These are phyloP conservation scores for Rubia balearica DNA, from an alignment of 305 asterid species.

Conservation along the genomic window DNA sequence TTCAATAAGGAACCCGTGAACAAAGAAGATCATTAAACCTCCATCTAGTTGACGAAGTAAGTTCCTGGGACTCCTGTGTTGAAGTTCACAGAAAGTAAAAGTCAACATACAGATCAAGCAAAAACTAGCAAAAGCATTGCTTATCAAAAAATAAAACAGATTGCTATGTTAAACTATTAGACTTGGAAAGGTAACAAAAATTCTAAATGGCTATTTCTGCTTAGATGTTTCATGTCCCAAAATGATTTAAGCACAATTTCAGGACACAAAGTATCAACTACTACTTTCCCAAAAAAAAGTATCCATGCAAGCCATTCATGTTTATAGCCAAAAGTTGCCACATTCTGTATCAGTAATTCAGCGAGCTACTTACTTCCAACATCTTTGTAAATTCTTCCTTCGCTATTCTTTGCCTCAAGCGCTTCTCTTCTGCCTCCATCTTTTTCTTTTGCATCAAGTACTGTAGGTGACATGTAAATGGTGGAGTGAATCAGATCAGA, in stretches of 20 bases:
- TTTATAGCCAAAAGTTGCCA: background rate
- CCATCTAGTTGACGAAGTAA: constrained; percentile 85
- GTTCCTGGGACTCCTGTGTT: constrained; percentile 81
- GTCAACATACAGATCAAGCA: constrained; percentile 13
- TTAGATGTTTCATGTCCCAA: background rate
- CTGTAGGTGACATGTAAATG: constrained; percentile 25
- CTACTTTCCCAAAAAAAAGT: background rate
- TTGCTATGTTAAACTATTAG: background rate
- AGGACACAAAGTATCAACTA: background rate
- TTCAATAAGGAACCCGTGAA: constrained; percentile 9
- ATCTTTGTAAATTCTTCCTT: constrained; percentile 85
- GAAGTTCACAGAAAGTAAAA: constrained; percentile 25
- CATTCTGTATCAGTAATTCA: background rate
- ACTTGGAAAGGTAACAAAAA: background rate
- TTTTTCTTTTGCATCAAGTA: constrained; percentile 97
- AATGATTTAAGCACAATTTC: background rate
- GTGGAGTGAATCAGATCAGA: constrained; percentile 17
- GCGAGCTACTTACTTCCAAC: constrained; percentile 71
- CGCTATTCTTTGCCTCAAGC: constrained; percentile 80
- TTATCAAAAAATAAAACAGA: background rate
- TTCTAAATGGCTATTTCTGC: background rate
- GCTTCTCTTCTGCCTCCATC: constrained; percentile 92
- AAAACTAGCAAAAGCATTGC: background rate
- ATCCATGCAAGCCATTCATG: too few species aligned
- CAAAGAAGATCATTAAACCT: constrained; percentile 43